Evolutionary conservation across 768 basidiomycete species (phyloP), one percentile per base, ranked within the genome.

Genomic region (button mushroom (Agaricus bisporus)): DNA sequence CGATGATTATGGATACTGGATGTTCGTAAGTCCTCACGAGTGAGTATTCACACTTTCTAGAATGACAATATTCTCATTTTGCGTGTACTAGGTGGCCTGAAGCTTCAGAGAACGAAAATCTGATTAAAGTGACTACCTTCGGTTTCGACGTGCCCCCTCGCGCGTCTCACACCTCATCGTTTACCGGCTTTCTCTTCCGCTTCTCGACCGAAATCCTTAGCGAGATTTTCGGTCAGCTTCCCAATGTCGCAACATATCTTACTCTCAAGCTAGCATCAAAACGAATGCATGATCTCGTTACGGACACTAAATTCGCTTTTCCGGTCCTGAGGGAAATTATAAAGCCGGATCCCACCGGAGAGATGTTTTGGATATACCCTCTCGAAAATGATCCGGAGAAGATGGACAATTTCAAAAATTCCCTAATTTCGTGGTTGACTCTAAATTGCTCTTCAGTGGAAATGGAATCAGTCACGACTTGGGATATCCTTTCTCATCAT

Each of bases 1-100:
- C 18, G 49, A 44, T 22, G 57, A 58, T 39, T 55, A 51, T 32
- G 54, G 49, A 3, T 18, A 11, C 11, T 55, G 54, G 57, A 58
- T 48, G 49, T 55, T 55, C 29, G 46, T 25, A 10, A 37, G 38
- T 17, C 57, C 57, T 6, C 45, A 58, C n/a, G 37, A 37, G 54
- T 58, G 36, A 15, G 44, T 32, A 2, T 7, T 45, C 8, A 15
- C 7, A 26, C 3, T 28, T 12, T 44, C 20, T 20, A 3, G 12
- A 22, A 6, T 14, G 26, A 7, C 15, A 15, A 14, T 47, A 17
- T 3, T 29, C 29, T 29, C 10, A 36, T n/a, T n/a, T 37, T 25
- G 14, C 22, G 4, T 2, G 4, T 18, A 14, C 2, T 37, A 51
- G 51, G 26, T 51, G 51, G 51, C 51, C 51, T 43, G 11, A 29